These are phyloP conservation scores for Dipteronia dyeriana DNA, from an alignment of 345 rosid species.

Conservation along the genomic window DNA sequence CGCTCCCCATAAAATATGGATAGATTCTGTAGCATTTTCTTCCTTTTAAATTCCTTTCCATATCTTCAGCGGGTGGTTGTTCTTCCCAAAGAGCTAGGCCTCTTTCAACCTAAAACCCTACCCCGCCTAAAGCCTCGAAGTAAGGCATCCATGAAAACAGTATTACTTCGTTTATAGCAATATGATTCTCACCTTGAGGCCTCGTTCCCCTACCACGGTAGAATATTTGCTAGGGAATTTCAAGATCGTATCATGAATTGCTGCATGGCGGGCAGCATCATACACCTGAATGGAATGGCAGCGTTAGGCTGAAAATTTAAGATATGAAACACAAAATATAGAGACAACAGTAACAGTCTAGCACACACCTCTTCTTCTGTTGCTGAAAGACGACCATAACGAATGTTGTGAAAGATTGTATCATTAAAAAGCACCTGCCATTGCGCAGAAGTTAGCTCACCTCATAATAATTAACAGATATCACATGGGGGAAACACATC, in stretches of 20 bases:
- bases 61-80: not conserved
- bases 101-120: not conserved
- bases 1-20: not conserved
- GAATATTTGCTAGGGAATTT: conserved; percentile 90
- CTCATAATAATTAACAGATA: conserved; percentile 7
- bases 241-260: conserved; percentile 91
- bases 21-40: not conserved
- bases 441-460: conserved; percentile 23
- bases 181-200: conserved; percentile 83
- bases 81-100: not conserved
- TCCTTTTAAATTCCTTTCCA: not conserved
- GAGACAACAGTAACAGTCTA: conserved; percentile 5
- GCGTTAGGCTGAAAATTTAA: conserved; percentile 11
- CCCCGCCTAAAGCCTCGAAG: not conserved
- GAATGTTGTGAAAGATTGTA: conserved; percentile 94
- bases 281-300: conserved; percentile 59
- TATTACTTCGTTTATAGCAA: conserved; percentile 9
- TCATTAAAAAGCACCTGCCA: conserved; percentile 95
- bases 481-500: not conserved
- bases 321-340: not conserved
- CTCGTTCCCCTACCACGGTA: conserved; percentile 95
- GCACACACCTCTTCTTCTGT: conserved; percentile 75
- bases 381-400: conserved; percentile 90
- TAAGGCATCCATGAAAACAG: not conserved
- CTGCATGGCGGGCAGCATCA: conserved; percentile 93